phyloP scores from a whole-genome alignment of 768 basidiomycete species.

The Roridomyces roridus region DNA sequence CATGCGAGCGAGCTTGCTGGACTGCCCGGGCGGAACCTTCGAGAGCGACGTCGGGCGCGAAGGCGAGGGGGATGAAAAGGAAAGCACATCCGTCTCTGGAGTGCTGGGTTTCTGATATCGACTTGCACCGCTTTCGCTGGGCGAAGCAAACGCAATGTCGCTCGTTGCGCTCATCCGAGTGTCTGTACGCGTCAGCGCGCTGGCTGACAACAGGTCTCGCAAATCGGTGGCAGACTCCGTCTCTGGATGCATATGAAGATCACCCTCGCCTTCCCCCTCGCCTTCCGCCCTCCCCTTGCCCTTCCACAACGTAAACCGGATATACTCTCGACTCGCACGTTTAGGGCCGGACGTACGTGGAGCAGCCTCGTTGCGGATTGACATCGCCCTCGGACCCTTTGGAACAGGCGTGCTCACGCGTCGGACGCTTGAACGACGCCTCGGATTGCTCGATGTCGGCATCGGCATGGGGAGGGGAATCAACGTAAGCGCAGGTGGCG shows the following conservation, averaged over 20 bases:
- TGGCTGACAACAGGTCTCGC: too few species aligned
- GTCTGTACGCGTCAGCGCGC: slow-evolving; percentile 10
- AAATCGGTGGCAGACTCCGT: neutral
- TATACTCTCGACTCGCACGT: slow-evolving; percentile 4
- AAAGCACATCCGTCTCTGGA: neutral
- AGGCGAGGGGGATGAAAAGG: too few species aligned
- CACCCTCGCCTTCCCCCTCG: neutral
- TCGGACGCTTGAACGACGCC: too few species aligned
- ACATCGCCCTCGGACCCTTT: too few species aligned
- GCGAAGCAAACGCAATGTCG: neutral
- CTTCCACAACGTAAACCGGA: neutral
- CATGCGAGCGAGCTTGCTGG: slow-evolving; percentile 6
- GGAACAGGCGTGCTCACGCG: too few species aligned
- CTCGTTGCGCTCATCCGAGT: slow-evolving; percentile 1
- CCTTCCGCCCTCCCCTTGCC: neutral
- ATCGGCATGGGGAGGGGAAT: too few species aligned
- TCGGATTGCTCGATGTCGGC: too few species aligned
- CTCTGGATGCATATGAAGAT: neutral
- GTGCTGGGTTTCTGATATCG: neutral
- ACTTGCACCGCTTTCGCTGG: neutral
- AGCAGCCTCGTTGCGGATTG: neutral
- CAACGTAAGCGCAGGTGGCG: too few species aligned
- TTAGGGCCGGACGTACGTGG: neutral
- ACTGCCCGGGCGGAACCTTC: neutral
- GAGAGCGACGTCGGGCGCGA: neutral